Base-by-base conservation (phyloP, 768 basidiomycete genomes). In the Mycena rosella region DNA sequence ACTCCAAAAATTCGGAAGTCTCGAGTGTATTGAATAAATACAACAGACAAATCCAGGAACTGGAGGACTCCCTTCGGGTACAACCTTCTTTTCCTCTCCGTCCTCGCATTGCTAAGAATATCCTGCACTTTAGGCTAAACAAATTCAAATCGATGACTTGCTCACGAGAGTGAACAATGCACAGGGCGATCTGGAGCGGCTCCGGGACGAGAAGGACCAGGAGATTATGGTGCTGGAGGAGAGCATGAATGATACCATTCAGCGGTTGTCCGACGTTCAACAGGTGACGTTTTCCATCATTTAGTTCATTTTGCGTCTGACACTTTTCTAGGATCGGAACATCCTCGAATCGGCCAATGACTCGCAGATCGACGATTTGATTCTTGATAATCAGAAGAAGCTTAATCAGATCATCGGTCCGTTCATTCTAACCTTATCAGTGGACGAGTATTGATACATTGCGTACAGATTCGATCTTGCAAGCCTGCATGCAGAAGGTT, bases 331-430 rank as follows among this genome's bases (percentile, higher is more conserved):
- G 96, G 91, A 84, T 67, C 93, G 95, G 81, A 92, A 91, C 55
- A 82, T 96, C 36, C 87, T 89, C 27, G 95, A 96, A 73, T 92
- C 94, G 71, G 95, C 96, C 0, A 96, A 94, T 66, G 94, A 95
- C 76, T 93, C 95, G n/a, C 96, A 99, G 78, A 96, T 99, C 73
- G 97, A 99, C 77, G 97, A 91, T 3, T 87, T 99, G 73, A 96
- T 99, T 68, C 84, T 99, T 60, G 98, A 99, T 76, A 93, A 97
- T 77, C 89, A 96, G 77, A 99, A 99, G 86, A 97, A 99, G 81
- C 85, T 99, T 71, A 99, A 99, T 79, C 88, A 95, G 73, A 96
- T 99, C 76, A 99, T 99, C 74, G 94, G 95, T 54, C 22, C 32
- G n/a, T 11, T 94, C 65, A 60, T 74, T 66, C 47, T 42, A 24